These are phyloP conservation scores for Lipomyces oligophaga DNA, from an alignment of 805 yeast genomes.

Conservation along the genomic window DNA sequence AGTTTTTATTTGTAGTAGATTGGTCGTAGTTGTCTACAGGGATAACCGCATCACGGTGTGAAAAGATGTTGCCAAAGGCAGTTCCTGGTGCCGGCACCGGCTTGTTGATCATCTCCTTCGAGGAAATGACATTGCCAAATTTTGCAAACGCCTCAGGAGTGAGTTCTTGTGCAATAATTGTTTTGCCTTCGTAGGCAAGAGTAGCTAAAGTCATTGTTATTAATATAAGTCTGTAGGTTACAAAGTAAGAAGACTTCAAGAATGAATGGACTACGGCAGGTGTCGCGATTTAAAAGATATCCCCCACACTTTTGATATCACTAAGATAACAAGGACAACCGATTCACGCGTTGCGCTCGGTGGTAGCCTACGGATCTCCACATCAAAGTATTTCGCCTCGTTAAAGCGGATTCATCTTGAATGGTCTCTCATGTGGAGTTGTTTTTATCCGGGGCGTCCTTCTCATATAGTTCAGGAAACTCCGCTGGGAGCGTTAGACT, in stretches of 20 bases:
- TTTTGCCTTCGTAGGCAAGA: slow-evolving; percentile 7
- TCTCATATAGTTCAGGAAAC: no score
- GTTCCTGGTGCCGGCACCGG: slow-evolving; percentile 55
- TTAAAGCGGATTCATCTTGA: no score
- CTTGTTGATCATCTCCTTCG: slow-evolving; percentile 62
- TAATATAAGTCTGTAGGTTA: not conserved
- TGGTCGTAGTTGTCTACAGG: slow-evolving; percentile 49
- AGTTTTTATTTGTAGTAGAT: slow-evolving; percentile 46
- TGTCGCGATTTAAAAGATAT: no score
- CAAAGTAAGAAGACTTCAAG: no score
- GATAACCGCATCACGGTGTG: slow-evolving; percentile 66
- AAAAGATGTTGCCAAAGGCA: slow-evolving; percentile 75
- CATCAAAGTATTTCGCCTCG: no score
- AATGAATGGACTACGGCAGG: no score
- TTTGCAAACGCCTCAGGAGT: slow-evolving; percentile 64
- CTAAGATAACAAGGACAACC: not conserved
- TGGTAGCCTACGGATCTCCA: no score
- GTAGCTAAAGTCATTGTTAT: slow-evolving; percentile 25
- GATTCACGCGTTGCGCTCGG: not conserved
- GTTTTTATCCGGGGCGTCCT: no score
- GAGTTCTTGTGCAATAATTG: slow-evolving; percentile 50
- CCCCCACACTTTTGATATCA: no score
- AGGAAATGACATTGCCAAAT: slow-evolving; percentile 76
- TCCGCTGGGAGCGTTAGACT: no score
- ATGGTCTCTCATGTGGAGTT: no score